Conservation (phyloP, 345 rosid species). For the Physaria fendleri region DNA sequence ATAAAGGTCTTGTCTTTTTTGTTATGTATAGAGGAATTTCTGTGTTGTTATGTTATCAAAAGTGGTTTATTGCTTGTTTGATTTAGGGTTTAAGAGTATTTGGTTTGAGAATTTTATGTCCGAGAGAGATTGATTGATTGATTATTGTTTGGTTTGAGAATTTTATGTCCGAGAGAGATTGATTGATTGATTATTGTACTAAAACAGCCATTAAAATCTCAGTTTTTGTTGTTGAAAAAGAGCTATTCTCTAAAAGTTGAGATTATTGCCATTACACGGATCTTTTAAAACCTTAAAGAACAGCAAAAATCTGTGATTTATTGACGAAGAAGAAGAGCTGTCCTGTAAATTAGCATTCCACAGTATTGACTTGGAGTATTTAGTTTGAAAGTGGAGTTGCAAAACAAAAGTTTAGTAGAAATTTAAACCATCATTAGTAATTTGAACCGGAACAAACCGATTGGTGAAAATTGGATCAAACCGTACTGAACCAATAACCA, state of each 20-base stretch:
- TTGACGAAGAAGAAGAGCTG: not conserved
- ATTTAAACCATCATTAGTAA: not conserved
- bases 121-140: too few relatives aligned
- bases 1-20: constrained; percentile 7
- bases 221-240: too few relatives aligned
- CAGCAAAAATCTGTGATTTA: not conserved
- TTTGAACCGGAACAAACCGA: not conserved
- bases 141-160: too few relatives aligned
- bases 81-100: constrained; percentile 15
- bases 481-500: not conserved
- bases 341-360: not conserved
- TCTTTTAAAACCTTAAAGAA: too few relatives aligned
- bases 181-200: too few relatives aligned
- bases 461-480: not conserved
- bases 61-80: constrained; percentile 14
- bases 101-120: too few relatives aligned
- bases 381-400: too few relatives aligned
- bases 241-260: too few relatives aligned
- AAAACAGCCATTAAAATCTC: too few relatives aligned
- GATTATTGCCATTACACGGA: too few relatives aligned
- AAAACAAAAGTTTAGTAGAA: too few relatives aligned
- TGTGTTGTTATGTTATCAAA: not conserved
- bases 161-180: too few relatives aligned
- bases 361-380: not conserved
- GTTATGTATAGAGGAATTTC: constrained; percentile 15